Conservation (phyloP, 116 monocot species). For the Dioscorea cayenensis region DNA sequence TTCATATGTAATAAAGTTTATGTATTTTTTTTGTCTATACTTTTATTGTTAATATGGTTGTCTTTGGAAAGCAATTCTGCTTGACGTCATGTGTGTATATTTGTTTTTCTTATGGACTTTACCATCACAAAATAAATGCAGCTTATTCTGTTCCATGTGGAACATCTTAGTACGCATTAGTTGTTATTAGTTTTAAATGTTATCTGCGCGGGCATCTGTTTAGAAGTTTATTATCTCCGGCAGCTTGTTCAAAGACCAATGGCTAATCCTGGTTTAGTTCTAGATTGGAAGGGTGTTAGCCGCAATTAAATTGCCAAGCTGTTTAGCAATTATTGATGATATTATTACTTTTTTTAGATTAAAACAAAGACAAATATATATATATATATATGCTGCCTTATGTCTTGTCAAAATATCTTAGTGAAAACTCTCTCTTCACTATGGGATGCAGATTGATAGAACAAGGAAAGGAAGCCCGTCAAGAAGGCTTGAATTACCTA, state of each 20-base stretch:
- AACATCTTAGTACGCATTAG: background rate
- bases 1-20: too few species aligned
- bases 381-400: background rate
- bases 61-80: too few species aligned
- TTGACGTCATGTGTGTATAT: too few species aligned
- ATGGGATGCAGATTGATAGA: slow-evolving; percentile 23
- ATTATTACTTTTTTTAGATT: background rate
- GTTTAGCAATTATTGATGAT: background rate
- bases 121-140: background rate
- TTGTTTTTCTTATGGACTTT: too few species aligned
- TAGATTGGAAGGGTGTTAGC: background rate
- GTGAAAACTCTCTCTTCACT: background rate
- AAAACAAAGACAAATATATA: background rate
- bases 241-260: background rate
- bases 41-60: too few species aligned
- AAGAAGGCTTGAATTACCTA: slow-evolving; percentile 46
- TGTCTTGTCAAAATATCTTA: background rate
- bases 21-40: too few species aligned
- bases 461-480: slow-evolving; percentile 16
- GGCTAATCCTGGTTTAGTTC: background rate
- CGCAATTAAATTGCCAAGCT: too few species aligned
- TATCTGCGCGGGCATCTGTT: background rate
- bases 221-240: background rate
- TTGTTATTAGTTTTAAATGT: background rate
- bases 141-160: background rate